Base-by-base conservation (phyloP, 345 rosid species). In the Brassica juncea region DNA sequence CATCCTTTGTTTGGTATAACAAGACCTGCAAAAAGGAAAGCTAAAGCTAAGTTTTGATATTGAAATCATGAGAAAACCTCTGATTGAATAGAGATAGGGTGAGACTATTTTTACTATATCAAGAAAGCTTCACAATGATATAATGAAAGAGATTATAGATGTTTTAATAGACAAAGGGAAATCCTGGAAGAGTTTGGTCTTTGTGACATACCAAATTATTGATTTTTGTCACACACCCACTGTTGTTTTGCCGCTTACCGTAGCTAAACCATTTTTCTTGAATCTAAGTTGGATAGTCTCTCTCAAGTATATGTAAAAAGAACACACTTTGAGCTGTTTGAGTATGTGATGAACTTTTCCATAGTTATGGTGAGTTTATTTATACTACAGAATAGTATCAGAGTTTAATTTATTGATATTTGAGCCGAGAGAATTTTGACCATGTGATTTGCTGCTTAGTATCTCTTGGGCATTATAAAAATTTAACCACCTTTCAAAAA, bases 1-100 rank as follows among this genome's bases (percentile, higher is more conserved):
- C 91, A 86, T 3, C 80, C 88, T 66, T 76, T 82, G 62, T 85
- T 80, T 65, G 82, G 54, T 10, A 80, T 82, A 14, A 60, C 82
- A 64, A 85, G 82, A 54, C 89, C 88, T 88, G 84, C 57, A 80
- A 80, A 63, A 68, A 8, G 23, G 34, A 73, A 25, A 37, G 39
- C 27, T 55, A 5, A 32, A 19, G 35, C 66, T 65, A 23, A 71
- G 72, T 55, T 65, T 12, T 55, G 34, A 37, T 35, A 10, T 54
- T 39, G 27, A 80, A 14, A 19, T 60, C 21, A 52, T 69, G 66
- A 42, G 5, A 15, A 70, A 16, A 27, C n/a, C 25, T 42, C 66
- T 27, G 34, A 0, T 6, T 42, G 9, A 57, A 49, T 14, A 30
- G 21, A 54, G 35, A 31, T 31, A 64, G 52, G 44, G 47, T 63